A percentile compares a stretch with the other conserved stretches of the same genome.
Evolutionary conservation across 805 yeast species (phyloP).

Genomic region (Teunomyces atbi): DNA sequence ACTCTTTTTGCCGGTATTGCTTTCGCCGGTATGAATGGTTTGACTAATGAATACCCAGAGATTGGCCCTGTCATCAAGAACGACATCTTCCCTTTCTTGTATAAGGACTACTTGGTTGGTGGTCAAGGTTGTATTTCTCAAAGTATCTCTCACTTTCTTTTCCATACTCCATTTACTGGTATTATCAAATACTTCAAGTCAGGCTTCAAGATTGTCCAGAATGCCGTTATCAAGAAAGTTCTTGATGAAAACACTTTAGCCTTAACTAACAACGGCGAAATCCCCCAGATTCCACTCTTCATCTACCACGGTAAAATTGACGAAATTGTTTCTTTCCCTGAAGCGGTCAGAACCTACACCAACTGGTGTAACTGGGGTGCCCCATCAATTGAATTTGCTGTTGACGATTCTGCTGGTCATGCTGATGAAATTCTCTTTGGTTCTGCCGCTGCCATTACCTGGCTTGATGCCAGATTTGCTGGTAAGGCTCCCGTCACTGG

Average conservation of each 20-base stretch:
- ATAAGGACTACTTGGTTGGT: neutral
- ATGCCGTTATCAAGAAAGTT: constrained; percentile 11
- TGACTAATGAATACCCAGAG: constrained; percentile 31
- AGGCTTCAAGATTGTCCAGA: constrained; percentile 17
- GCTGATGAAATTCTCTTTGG: constrained; percentile 13
- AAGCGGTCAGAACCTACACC: constrained; percentile 16
- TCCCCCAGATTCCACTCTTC: constrained; percentile 12
- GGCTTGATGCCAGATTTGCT: constrained; percentile 16
- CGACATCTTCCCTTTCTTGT: neutral
- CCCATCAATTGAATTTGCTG: constrained; percentile 26
- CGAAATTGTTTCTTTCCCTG: constrained; percentile 11
- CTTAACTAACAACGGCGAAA: constrained; percentile 9
- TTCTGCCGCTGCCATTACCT: constrained; percentile 14
- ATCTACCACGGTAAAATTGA: constrained; percentile 12
- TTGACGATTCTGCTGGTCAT: constrained; percentile 25
- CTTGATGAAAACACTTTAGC: constrained; percentile 24
- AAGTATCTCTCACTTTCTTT: constrained; percentile 9
- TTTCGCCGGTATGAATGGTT: constrained; percentile 29
- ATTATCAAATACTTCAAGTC: constrained; percentile 7
- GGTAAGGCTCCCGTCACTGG: constrained; percentile 16
- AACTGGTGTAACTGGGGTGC: constrained; percentile 28
- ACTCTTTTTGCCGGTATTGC: constrained; percentile 28
- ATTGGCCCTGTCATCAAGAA: neutral
- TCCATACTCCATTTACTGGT: constrained; percentile 15
- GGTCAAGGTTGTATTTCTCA: neutral